A percentile compares a stretch with the other conserved stretches of the same genome.
phyloP scores from a whole-genome alignment of 306 rosid species.

The Herpetospermum pedunculosum region DNA sequence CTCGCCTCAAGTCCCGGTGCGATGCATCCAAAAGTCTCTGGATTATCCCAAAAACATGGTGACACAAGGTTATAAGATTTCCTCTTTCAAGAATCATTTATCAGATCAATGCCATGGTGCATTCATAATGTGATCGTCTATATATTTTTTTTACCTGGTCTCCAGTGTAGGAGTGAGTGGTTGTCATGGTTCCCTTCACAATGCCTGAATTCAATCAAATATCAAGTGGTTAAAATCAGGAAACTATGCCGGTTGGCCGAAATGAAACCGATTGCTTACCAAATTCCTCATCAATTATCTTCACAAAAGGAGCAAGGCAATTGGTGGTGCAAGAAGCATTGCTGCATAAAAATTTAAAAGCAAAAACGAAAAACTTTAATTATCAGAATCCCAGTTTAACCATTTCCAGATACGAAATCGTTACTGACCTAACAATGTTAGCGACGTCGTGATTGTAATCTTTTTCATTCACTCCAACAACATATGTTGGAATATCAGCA shows the following conservation, averaged over 20 bases:
- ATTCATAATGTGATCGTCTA: neutral
- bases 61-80: neutral
- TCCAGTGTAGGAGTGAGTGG: constrained; percentile 98
- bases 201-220: constrained; percentile 42
- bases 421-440: constrained; percentile 61
- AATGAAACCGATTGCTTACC: constrained; percentile 33
- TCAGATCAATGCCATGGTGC: neutral
- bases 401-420: neutral
- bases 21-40: constrained; percentile 98
- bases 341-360: constrained; percentile 31
- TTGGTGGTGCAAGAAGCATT: constrained; percentile 98
- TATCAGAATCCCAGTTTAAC: neutral
- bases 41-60: constrained; percentile 7
- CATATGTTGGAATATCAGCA: constrained; percentile 95
- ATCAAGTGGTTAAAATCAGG: neutral
- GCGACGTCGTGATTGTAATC: constrained; percentile 62
- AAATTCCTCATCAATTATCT: constrained; percentile 80
- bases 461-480: constrained; percentile 75
- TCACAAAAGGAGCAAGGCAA: constrained; percentile 95
- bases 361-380: neutral
- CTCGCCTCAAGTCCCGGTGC: constrained; percentile 90
- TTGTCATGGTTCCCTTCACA: constrained; percentile 98
- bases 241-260: neutral
- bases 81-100: neutral
- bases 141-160: constrained; percentile 53